Evolutionary conservation across 257 asterid genomes (phyloP), one percentile per base, ranked within the genome.

Genomic region (Capsicum pubescens): DNA sequence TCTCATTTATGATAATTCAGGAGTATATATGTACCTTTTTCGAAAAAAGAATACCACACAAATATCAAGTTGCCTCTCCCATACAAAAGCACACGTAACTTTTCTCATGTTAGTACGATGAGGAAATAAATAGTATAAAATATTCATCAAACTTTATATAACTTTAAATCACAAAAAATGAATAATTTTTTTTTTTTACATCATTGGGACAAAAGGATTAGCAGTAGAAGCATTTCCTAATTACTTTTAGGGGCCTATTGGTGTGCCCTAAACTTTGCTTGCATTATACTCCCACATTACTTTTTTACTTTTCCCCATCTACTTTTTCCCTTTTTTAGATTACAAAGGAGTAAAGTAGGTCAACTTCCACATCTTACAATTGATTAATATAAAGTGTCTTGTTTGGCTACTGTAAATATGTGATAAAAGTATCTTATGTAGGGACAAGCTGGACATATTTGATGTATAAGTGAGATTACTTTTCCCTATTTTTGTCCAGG

Each of bases 361-460:
- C 59, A 72, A 48, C 80, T 72, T 72, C 80, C 80, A 48, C 80
- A 11, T 72, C n/a, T 19, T 72, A 72, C 59, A n/a, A 71, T 72
- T 11, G 59, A 50, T 48, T 48, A 74, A 72, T 5, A 66, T 1
- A 6, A 26, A n/a, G 16, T 72, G 36, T 46, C 5, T 48, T 74
- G 80, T 7, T 74, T 19, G 44, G 8, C 12, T 48, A 74, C 0
- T 6, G 42, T 48, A 3, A 74, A 74, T 11, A 39, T 4, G 80
- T 50, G 12, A 42, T 63, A 16, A 74, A 42, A 12, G 3, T 74
- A 74, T 74, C 60, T 74, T 19, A 48, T 48, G 80, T 48, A 48
- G 80, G 80, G 60, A 7, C 80, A 48, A 0, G 19, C 50, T 36
- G 19, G 8, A 74, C 44, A 74, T 48, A 74, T 74, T 74, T 74